Evolutionary conservation across 176 grass and related monocot species (phyloP).

Genomic region (sorghum (Sorghum bicolor)): Sorghum_bicolor_NCBIv3 NC_012870.2:69161501-69162000

Average conservation of each 20-base stretch:
- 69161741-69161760: not conserved
- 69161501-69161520: no score
- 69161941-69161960: no score
- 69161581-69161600: no score
- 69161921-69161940: not conserved
- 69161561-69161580: no score
- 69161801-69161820: not conserved
- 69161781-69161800: not conserved
- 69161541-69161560: no score
- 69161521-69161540: no score
- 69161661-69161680: not conserved
- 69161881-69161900: not conserved
- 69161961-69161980: no score
- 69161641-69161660: not conserved
- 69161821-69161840: not conserved
- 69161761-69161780: not conserved
- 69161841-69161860: not conserved
- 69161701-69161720: not conserved
- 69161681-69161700: not conserved
- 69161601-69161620: no score
- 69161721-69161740: not conserved
- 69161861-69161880: not conserved
- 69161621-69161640: not conserved
- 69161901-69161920: not conserved
- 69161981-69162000: no score